Evolutionary conservation across 1,284 basidiomycete species (phyloP).

Genomic region (Ceratobasidium sp.): DNA sequence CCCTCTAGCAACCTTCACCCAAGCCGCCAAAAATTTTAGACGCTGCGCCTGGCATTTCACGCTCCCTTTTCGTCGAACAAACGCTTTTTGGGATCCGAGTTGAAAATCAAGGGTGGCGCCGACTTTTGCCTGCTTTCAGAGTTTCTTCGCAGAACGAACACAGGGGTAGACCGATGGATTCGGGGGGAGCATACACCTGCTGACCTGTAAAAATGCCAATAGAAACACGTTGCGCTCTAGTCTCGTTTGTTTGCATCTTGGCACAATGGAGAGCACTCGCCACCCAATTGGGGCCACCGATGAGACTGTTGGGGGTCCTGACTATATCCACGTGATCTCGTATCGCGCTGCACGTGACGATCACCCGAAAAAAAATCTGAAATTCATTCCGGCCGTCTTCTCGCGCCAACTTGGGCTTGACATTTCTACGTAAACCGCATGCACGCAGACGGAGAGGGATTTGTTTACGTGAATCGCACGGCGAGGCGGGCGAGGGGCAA

Average conservation of each 20-base stretch:
- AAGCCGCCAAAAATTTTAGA: neutral
- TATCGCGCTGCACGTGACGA: conserved; percentile 8
- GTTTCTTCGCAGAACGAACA: neutral
- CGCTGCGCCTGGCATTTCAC: neutral
- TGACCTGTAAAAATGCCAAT: neutral
- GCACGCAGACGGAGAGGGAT: conserved; percentile 20
- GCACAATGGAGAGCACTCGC: neutral
- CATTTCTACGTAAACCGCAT: conserved; percentile 18
- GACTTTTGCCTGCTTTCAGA: neutral
- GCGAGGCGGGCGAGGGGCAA: conserved; percentile 9
- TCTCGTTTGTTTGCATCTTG: neutral
- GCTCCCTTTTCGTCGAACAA: conserved; percentile 16
- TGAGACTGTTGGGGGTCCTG: conserved; percentile 32
- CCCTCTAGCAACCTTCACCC: neutral
- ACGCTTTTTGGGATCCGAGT: neutral
- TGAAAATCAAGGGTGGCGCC: conserved; percentile 29
- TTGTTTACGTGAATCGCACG: conserved; percentile 34
- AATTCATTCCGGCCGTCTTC: neutral
- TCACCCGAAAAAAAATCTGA: neutral
- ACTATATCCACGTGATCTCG: conserved; percentile 12
- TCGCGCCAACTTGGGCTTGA: neutral
- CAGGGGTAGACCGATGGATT: neutral
- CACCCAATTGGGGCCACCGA: conserved; percentile 4
- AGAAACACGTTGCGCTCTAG: conserved; percentile 34
- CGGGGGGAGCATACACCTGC: neutral